A percentile compares a stretch with the other conserved stretches of the same genome.
These are phyloP conservation scores for Paspalum vaginatum DNA, from an alignment of 176 grass and related monocot species.

Conservation along the genomic window DNA sequence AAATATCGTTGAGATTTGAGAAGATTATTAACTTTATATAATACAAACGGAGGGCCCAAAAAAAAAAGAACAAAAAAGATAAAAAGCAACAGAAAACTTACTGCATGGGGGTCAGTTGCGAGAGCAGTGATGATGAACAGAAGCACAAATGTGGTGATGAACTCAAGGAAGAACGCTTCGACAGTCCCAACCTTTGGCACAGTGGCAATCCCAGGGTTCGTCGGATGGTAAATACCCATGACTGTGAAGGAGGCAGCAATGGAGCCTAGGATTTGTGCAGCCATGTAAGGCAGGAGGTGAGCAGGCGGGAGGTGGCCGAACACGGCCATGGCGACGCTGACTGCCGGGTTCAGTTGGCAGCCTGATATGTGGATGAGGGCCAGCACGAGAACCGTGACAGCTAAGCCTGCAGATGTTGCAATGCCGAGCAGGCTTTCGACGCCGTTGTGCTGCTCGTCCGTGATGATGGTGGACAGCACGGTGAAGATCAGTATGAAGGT, in stretches of 20 bases:
- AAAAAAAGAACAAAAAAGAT: background rate
- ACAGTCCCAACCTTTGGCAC: slow-evolving; percentile 45
- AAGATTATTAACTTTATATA: background rate
- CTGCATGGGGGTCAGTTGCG: slow-evolving; percentile 54
- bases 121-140: slow-evolving; percentile 69
- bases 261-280: slow-evolving; percentile 57
- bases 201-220: slow-evolving; percentile 49
- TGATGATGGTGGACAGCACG: slow-evolving; percentile 59
- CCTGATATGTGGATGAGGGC: slow-evolving; percentile 67
- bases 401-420: slow-evolving; percentile 49
- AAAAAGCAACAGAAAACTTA: slow-evolving; percentile 21
- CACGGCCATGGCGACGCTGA: slow-evolving; percentile 60
- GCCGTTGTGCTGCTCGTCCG: slow-evolving; percentile 54
- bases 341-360: slow-evolving; percentile 72
- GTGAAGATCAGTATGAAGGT: slow-evolving; percentile 76
- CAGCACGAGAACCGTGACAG: slow-evolving; percentile 55
- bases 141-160: slow-evolving; percentile 67
- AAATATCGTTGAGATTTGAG: background rate
- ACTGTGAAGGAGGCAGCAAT: slow-evolving; percentile 48
- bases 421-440: slow-evolving; percentile 52
- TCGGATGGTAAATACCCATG: slow-evolving; percentile 55
- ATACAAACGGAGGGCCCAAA: background rate
- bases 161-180: slow-evolving; percentile 76
- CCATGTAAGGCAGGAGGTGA: slow-evolving; percentile 50
- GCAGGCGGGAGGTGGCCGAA: slow-evolving; percentile 55